Base-by-base conservation (phyloP, 2,329 filamentous ascomycete genomes). In the Rhexocercosporidium sp. region DNA sequence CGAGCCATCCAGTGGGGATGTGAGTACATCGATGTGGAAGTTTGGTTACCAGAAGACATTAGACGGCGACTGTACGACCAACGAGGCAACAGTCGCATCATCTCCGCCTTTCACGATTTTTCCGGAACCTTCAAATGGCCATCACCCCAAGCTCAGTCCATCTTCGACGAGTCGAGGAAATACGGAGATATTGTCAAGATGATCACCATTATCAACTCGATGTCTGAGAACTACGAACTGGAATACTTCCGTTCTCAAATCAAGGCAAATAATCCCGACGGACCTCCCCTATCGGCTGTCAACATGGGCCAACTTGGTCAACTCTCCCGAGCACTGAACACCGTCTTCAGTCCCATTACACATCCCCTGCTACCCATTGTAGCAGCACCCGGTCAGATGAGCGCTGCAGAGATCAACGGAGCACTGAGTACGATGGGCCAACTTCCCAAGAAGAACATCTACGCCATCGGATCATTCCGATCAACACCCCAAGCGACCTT, bases 101-200 rank as follows among this genome's bases (percentile, higher is more conserved):
- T 96, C 82, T 95, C 92, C n/a, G 93, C 93, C 14, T 96, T 95
- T 75, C 93, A 96, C 77, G 93, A 96, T 80, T 95, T 95, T 75
- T 94, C 92, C 0, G 92, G 92, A 1, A 90, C 84, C 0, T 95
- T 95, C 83, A 92, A 90, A 74, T 96, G 93, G 93, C 90, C 91
- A 0, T 92, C 92, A 0, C 80, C 86, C 7, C 86, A 91, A 71
- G 92, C 92, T 1, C 87, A 92, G 74, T 82, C 86, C 12, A 85
- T 95, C 3, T 96, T 94, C 73, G 82, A 87, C 67, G 86, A 90
- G 71, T 92, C 91, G 9, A 86, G 87, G 56, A 87, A 88, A 66
- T 93, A 94, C 72, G 91, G 91, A 56, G 92, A 96, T 77, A 92
- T 96, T 66, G 90, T 96, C 75, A 96, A 96, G 82, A 96, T 96